A percentile compares a stretch with the other conserved stretches of the same genome.
phyloP scores from a whole-genome alignment of 2,329 filamentous ascomycete species.

The Verticillium isaacii region DNA sequence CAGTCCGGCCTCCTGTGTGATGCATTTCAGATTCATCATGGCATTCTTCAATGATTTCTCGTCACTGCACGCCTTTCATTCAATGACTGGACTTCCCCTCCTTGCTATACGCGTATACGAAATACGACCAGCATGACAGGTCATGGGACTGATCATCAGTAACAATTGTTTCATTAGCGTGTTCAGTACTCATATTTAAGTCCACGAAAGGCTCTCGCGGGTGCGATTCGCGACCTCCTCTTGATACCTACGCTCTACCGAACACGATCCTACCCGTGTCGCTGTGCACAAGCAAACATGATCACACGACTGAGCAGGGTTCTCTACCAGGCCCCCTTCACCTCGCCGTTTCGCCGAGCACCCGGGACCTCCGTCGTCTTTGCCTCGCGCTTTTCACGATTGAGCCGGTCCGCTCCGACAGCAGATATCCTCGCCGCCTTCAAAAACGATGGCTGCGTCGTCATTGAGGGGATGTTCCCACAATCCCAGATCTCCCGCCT shows the following conservation, averaged over 20 bases:
- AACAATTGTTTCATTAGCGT: background rate
- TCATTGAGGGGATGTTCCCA: slow-evolving; percentile 13
- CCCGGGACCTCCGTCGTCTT: background rate
- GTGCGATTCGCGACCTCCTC: background rate
- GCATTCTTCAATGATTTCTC: too few species aligned
- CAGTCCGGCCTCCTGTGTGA: too few species aligned
- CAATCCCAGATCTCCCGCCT: slow-evolving; percentile 4
- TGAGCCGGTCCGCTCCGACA: background rate
- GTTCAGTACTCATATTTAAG: background rate
- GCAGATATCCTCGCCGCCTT: background rate
- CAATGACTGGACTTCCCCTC: too few species aligned
- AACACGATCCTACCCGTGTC: too few species aligned
- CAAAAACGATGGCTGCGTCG: slow-evolving; percentile 2
- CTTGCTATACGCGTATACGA: background rate
- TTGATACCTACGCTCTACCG: background rate
- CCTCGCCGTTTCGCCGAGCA: background rate
- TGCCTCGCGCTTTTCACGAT: background rate
- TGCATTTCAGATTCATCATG: too few species aligned
- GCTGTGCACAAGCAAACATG: background rate
- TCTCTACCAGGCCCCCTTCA: background rate
- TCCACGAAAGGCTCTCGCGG: too few species aligned
- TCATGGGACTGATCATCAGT: background rate
- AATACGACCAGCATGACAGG: background rate
- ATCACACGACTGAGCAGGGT: background rate
- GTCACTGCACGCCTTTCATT: too few species aligned